Conservation (phyloP, 2,329 filamentous ascomycete species). For the Aspergillus jensenii region DNA sequence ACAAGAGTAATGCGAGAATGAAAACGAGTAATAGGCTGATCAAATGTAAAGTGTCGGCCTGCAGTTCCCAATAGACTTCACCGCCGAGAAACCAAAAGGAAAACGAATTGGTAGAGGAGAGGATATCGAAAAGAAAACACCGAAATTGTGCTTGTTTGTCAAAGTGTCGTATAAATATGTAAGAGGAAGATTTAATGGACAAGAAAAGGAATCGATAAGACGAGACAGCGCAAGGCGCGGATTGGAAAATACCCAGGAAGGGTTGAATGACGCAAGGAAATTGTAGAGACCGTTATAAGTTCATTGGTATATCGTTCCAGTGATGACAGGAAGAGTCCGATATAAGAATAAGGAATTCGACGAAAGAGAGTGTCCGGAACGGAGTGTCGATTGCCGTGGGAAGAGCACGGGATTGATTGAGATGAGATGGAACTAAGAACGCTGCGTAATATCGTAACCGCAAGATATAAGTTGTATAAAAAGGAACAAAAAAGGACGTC, state of each 20-base stretch:
- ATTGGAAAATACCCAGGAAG: constrained; percentile 24
- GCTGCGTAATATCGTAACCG: constrained; percentile 44
- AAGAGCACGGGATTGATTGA: constrained; percentile 12
- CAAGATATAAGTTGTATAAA: constrained; percentile 28
- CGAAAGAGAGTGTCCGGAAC: constrained; percentile 24
- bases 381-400: constrained; percentile 19
- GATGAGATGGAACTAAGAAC: constrained; percentile 21
- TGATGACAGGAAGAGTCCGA: constrained; percentile 19
- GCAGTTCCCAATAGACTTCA: constrained; percentile 21
- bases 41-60: constrained; percentile 25
- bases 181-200: constrained; percentile 25
- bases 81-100: constrained; percentile 21
- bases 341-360: constrained; percentile 17
- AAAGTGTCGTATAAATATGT: constrained; percentile 30
- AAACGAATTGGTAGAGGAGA: constrained; percentile 20
- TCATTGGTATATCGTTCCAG: constrained; percentile 41
- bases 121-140: constrained; percentile 20
- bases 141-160: constrained; percentile 17
- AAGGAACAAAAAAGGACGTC: constrained; percentile 20
- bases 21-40: constrained; percentile 27
- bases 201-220: constrained; percentile 22
- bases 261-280: constrained; percentile 33
- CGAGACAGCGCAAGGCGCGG: constrained; percentile 27
- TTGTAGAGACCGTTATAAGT: constrained; percentile 41
- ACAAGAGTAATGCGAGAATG: constrained; percentile 16